Conservation (phyloP, 2,329 filamentous ascomycete genomes). For the Colletotrichum paranaense region DNA sequence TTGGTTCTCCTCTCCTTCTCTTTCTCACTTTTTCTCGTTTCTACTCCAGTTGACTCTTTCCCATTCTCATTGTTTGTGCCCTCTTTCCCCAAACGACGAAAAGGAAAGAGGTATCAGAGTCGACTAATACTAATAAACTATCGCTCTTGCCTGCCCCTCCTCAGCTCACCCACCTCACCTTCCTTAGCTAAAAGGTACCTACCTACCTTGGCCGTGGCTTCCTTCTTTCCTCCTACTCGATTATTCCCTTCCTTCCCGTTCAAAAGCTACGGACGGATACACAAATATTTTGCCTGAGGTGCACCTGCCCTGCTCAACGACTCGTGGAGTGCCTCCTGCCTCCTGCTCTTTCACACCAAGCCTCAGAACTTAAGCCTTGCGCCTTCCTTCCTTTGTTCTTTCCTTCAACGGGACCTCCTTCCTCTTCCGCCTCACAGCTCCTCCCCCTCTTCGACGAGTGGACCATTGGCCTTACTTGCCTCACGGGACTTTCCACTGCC, state of each 20-base stretch:
- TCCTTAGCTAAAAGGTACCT: not conserved
- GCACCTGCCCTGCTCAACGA: slow-evolving; percentile 3
- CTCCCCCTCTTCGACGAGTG: not conserved
- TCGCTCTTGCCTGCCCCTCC: not conserved
- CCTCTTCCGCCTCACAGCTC: not conserved
- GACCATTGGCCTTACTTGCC: not conserved
- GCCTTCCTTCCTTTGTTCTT: slow-evolving; percentile 6
- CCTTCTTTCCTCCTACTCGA: not conserved
- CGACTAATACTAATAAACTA: slow-evolving; percentile 1
- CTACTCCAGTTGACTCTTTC: not conserved
- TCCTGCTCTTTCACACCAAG: not conserved
- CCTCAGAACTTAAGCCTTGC: not conserved
- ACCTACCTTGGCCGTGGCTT: not conserved
- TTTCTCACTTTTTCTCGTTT: not conserved
- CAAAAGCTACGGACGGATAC: not conserved
- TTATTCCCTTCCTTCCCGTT: not conserved
- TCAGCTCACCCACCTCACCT: not conserved
- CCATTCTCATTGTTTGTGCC: not conserved
- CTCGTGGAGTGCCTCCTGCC: not conserved
- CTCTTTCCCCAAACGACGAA: not conserved
- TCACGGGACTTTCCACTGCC: not conserved
- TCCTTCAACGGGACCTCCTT: not conserved
- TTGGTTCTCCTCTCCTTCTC: slow-evolving; percentile 1
- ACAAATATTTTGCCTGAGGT: not conserved
- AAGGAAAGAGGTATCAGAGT: not conserved